Percentiles rank a stretch among this genome's conserved stretches.
These are phyloP conservation scores for Yamadazyma sp. DNA, from an alignment of 1,139 yeast species.

Conservation along the genomic window DNA sequence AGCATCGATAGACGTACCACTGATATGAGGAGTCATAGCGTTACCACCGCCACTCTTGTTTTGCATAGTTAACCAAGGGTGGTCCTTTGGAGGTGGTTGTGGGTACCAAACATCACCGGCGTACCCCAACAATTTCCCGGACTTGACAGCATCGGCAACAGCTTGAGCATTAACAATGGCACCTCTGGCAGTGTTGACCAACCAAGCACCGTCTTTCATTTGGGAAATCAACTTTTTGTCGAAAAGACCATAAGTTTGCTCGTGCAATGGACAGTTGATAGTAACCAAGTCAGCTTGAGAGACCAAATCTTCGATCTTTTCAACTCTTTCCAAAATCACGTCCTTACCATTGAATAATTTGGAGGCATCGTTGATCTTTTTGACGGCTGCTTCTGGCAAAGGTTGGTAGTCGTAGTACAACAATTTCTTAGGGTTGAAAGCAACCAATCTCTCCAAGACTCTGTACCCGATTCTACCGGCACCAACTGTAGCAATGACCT, in stretches of 20 bases:
- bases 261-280: conserved; percentile 77
- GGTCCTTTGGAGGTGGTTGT: conserved; percentile 76
- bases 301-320: conserved; percentile 65
- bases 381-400: conserved; percentile 56
- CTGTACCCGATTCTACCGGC: conserved; percentile 83
- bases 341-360: conserved; percentile 39
- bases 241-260: conserved; percentile 64
- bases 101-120: conserved; percentile 87
- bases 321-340: conserved; percentile 56
- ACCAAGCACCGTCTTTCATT: conserved; percentile 76
- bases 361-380: conserved; percentile 46
- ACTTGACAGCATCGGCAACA: conserved; percentile 69
- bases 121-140: conserved; percentile 74
- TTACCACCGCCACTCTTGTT: conserved; percentile 73
- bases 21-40: conserved; percentile 83
- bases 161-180: conserved; percentile 74
- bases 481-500: conserved; percentile 76
- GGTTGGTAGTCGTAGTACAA: conserved; percentile 77
- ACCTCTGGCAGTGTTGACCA: conserved; percentile 85
- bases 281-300: conserved; percentile 72
- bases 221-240: conserved; percentile 66
- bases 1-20: conserved; percentile 81
- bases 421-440: conserved; percentile 74
- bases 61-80: conserved; percentile 74
- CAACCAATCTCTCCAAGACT: conserved; percentile 68